Base-by-base conservation (phyloP, 495 filamentous ascomycete species). In the Neurospora sp. region DNA sequence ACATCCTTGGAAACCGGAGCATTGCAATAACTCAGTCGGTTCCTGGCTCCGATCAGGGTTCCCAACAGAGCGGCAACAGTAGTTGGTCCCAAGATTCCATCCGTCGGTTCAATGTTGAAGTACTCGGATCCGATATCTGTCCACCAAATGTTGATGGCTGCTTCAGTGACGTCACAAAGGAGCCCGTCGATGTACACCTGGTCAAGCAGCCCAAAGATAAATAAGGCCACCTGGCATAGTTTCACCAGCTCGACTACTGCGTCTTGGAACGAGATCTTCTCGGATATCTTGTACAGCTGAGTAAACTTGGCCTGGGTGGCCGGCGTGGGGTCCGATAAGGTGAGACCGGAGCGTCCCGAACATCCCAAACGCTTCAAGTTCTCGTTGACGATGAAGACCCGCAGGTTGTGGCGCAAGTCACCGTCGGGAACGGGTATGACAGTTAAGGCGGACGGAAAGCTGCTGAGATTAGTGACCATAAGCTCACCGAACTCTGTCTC, bases 141-240 rank as follows among this genome's bases (percentile, higher is more conserved):
- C 96, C 96, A 99, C 96, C 96, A 99, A 81, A 97, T 93, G 75
- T 90, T 91, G 77, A 99, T 90, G 4, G 94, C 93, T 73, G 87
- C 90, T 78, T 99, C 96, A 0, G 96, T 99, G 18, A 95, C 84
- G 83, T 99, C 96, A 78, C 96, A 99, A 14, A 99, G 87, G 39
- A 97, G 81, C 2, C 96, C 96, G 79, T 99, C 96, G 37, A 93
- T 93, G 79, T 97, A 98, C 74, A 93, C 93, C n/a, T 91, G 88
- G 3, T 92, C 90, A 37, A 98, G 83, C 75, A 93, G 93, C n/a
- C 89, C 93, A 82, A 97, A 99, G 69, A 97, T 84, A 79, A 93
- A 89, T 76, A 99, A 84, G 0, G 96, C 95, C 12, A 93, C 88
- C 80, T 99, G 96, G 77, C 95, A 98, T 38, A 97, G 87, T 80